Conservation (phyloP, 768 basidiomycete genomes). For the Pleurotus salmoneostramineus region DNA sequence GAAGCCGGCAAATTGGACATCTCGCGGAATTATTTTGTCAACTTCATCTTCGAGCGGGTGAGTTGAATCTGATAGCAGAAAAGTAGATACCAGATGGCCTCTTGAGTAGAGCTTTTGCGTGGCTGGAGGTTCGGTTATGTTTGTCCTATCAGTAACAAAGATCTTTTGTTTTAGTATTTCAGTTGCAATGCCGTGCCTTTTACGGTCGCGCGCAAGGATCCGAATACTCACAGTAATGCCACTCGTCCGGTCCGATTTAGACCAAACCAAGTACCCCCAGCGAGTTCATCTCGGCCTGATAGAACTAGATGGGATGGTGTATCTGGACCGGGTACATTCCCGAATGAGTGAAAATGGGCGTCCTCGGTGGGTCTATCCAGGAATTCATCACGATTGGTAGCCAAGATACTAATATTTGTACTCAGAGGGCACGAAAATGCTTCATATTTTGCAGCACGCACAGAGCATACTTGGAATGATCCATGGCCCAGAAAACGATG, state of each 20-base stretch:
- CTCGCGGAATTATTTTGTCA: slow-evolving; percentile 38
- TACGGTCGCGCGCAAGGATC: slow-evolving; percentile 8
- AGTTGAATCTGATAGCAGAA: slow-evolving; percentile 52
- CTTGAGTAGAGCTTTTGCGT: slow-evolving; percentile 52
- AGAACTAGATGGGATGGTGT: slow-evolving; percentile 38
- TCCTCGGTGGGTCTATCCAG: slow-evolving; percentile 61
- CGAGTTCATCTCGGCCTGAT: slow-evolving; percentile 70
- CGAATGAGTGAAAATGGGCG: slow-evolving; percentile 70
- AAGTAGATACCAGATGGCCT: slow-evolving; percentile 64
- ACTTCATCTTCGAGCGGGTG: slow-evolving; percentile 46
- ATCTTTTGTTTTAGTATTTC: not conserved
- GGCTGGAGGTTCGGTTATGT: slow-evolving; percentile 72
- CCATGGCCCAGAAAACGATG: slow-evolving; percentile 72
- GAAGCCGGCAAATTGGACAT: slow-evolving; percentile 71
- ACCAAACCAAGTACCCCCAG: slow-evolving; percentile 85
- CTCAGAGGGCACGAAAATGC: slow-evolving; percentile 4
- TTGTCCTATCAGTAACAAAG: slow-evolving; percentile 53
- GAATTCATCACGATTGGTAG: slow-evolving; percentile 75
- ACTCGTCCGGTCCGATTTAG: slow-evolving; percentile 60
- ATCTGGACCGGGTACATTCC: slow-evolving; percentile 20
- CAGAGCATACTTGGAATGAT: slow-evolving; percentile 78
- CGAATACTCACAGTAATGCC: slow-evolving; percentile 61
- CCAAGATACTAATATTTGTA: slow-evolving; percentile 50
- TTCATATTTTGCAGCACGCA: slow-evolving; percentile 33
- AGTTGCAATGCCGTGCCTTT: slow-evolving; percentile 12